These are phyloP conservation scores for Backusella mclennaniae DNA, from an alignment of 192 early-diverging fungal genomes.

Conservation along the genomic window DNA sequence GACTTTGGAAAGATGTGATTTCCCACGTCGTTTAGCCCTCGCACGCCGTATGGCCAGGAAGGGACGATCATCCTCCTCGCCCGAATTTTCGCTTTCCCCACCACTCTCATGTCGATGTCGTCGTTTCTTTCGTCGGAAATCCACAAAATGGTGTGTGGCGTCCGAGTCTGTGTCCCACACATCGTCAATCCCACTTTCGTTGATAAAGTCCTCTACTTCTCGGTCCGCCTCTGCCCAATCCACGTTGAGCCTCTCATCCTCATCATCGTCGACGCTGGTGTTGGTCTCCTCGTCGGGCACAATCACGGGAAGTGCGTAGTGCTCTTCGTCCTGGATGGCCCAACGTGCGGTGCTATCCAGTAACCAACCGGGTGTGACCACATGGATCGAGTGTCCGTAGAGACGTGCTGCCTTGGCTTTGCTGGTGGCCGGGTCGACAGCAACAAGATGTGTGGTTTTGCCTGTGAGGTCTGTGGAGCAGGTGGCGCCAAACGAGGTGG, in stretches of 20 bases:
- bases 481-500: constrained; percentile 77
- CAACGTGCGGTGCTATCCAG: constrained; percentile 70
- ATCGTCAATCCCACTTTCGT: constrained; percentile 38
- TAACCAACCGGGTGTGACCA: constrained; percentile 66
- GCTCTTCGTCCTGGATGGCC: constrained; percentile 65
- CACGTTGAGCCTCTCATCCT: constrained; percentile 36
- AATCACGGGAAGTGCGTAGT: constrained; percentile 47
- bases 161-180: constrained; percentile 31
- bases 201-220: constrained; percentile 31
- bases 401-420: constrained; percentile 71
- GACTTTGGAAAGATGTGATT: constrained; percentile 16
- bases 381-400: constrained; percentile 37
- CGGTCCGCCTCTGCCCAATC: constrained; percentile 43
- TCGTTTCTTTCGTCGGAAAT: neutral
- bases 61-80: constrained; percentile 8
- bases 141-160: constrained; percentile 1
- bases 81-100: constrained; percentile 9
- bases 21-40: neutral
- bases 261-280: constrained; percentile 9
- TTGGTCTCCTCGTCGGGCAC: constrained; percentile 3
- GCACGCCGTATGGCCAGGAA: neutral
- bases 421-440: constrained; percentile 75
- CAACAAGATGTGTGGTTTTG: constrained; percentile 85
- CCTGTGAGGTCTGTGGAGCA: constrained; percentile 62
- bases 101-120: constrained; percentile 26